Percentiles rank a stretch among this genome's conserved stretches.
Evolutionary conservation across 108 stramenopile genomes (phyloP).

Genomic region (Pinguiococcus pyrenoidosus): DNA sequence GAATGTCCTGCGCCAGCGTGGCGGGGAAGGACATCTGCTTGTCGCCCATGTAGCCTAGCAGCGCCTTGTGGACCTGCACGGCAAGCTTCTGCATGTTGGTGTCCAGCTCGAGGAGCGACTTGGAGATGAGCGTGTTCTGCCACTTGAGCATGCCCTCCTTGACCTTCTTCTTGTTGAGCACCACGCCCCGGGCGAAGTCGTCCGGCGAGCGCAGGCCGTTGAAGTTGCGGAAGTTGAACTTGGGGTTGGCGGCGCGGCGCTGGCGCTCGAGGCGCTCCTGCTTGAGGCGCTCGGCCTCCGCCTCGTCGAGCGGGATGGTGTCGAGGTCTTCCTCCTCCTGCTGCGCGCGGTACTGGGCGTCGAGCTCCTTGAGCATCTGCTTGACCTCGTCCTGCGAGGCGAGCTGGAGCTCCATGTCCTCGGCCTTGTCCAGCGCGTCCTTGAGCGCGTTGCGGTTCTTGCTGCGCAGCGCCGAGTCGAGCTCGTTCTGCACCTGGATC

Average conservation of each 20-base stretch:
- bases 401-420: constrained; percentile 34
- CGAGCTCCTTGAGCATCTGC: constrained; percentile 2
- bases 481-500: constrained; percentile 26
- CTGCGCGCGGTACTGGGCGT: background rate
- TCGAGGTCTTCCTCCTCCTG: constrained; percentile 11
- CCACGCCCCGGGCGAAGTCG: constrained; percentile 40
- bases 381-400: constrained; percentile 27
- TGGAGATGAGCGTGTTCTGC: constrained; percentile 38
- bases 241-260: constrained; percentile 17
- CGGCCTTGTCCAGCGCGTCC: constrained; percentile 36
- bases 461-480: constrained; percentile 20
- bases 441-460: constrained; percentile 26
- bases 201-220: constrained; percentile 31
- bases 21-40: constrained; percentile 53
- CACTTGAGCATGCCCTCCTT: constrained; percentile 41
- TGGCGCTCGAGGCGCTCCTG: constrained; percentile 27
- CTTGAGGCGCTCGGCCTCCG: constrained; percentile 25
- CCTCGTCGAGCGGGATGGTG: constrained; percentile 8
- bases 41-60: constrained; percentile 55
- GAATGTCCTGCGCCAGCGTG: constrained; percentile 48
- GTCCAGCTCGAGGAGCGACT: constrained; percentile 35
- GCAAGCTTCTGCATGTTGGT: constrained; percentile 41
- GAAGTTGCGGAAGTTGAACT: constrained; percentile 44
- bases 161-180: constrained; percentile 40
- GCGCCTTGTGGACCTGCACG: constrained; percentile 38